A percentile compares a stretch with the other conserved stretches of the same genome.
Conservation (phyloP, 75 land plant species). For the Pinus albicaulis region DNA sequence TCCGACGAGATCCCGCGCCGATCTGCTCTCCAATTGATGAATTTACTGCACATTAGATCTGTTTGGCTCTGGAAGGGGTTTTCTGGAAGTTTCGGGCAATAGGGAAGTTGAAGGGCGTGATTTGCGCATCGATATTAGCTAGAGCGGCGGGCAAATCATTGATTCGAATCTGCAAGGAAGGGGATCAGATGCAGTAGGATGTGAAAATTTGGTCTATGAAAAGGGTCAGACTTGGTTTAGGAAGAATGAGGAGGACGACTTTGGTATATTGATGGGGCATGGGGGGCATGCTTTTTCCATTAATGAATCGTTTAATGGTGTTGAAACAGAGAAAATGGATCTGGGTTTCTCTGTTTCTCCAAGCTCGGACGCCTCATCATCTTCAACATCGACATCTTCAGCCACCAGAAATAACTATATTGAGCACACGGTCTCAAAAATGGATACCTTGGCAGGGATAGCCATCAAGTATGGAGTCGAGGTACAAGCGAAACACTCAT, state of each 20-base stretch:
- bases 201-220: not conserved
- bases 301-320: not conserved
- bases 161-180: not conserved
- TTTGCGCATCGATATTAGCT: too few relatives aligned
- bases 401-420: conserved; percentile 23
- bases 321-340: conserved; percentile 1
- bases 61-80: not conserved
- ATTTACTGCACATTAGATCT: not conserved
- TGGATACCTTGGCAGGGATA: conserved; percentile 79
- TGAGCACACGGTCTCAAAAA: conserved; percentile 58
- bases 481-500: conserved; percentile 26
- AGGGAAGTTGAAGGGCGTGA: too few relatives aligned
- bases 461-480: conserved; percentile 89
- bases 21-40: not conserved
- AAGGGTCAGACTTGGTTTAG: too few relatives aligned
- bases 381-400: conserved; percentile 8
- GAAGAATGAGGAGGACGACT: not conserved
- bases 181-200: not conserved
- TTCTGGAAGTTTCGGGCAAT: not conserved
- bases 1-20: not conserved
- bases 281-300: not conserved
- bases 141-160: too few relatives aligned
- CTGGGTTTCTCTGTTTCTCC: conserved; percentile 1
- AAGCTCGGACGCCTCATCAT: too few relatives aligned
- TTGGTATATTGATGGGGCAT: conserved; percentile 5